Evolutionary conservation across 139 green algal genomes (phyloP).

Genomic region (Coelastrella sp.): DNA sequence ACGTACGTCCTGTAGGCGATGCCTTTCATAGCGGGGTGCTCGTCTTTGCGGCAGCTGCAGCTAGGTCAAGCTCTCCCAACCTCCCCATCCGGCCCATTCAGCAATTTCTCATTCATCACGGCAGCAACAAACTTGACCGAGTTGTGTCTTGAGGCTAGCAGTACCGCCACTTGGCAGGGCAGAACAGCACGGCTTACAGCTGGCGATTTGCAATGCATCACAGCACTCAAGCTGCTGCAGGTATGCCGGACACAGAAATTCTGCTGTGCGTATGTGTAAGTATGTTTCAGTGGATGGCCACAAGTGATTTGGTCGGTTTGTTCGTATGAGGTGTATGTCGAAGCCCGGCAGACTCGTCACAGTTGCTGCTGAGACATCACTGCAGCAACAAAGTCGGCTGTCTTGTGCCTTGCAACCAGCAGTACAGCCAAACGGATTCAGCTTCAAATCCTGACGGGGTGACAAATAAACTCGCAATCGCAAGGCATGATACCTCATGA

Average conservation of each 20-base stretch:
- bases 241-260: not conserved
- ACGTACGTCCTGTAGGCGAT: not conserved
- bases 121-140: not conserved
- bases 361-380: no score
- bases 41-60: not conserved
- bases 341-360: no score
- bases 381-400: no score
- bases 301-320: not conserved
- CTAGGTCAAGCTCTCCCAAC: not conserved
- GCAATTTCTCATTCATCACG: not conserved
- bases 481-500: no score
- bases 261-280: not conserved
- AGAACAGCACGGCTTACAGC: not conserved
- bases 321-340: not conserved
- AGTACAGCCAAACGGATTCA: no score
- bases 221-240: conserved; percentile 19
- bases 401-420: no score
- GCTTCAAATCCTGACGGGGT: no score
- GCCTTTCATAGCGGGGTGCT: not conserved
- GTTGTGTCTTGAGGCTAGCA: not conserved
- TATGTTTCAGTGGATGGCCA: not conserved
- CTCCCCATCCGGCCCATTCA: not conserved
- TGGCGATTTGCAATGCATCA: not conserved
- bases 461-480: no score
- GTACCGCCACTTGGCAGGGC: conserved; percentile 12